phyloP scores from a whole-genome alignment of 1,139 yeast species.

The Pichia sp. region DNA sequence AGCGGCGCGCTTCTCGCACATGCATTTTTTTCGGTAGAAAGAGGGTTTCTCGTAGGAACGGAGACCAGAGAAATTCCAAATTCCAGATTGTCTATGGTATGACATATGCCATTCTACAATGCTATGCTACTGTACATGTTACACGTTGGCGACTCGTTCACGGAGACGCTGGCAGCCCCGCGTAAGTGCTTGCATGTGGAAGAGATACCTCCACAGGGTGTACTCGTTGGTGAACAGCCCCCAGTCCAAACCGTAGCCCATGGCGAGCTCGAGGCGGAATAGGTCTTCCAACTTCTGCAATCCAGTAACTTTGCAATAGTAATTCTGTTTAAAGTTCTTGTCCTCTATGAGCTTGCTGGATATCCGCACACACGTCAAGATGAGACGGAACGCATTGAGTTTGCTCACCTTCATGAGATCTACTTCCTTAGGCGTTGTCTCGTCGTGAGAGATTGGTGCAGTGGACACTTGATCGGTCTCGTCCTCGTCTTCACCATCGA shows the following conservation, averaged over 20 bases:
- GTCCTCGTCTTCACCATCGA: not conserved
- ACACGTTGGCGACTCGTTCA: no score
- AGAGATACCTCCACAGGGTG: constrained; percentile 14
- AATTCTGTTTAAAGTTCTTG: constrained; percentile 26
- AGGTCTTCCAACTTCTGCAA: constrained; percentile 25
- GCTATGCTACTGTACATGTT: no score
- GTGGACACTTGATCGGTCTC: not conserved
- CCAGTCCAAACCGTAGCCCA: constrained; percentile 27
- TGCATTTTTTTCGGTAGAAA: no score
- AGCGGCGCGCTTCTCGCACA: no score
- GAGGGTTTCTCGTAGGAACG: not conserved
- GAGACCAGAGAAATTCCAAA: no score
- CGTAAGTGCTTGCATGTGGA: constrained; percentile 8
- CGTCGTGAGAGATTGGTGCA: not conserved
- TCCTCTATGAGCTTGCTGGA: constrained; percentile 28
- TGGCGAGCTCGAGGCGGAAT: constrained; percentile 24
- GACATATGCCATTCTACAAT: no score
- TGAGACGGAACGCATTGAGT: constrained; percentile 25
- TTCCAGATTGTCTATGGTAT: no score
- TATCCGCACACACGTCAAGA: constrained; percentile 23
- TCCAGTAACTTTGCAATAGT: constrained; percentile 28
- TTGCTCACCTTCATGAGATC: constrained; percentile 13
- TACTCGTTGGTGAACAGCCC: constrained; percentile 25
- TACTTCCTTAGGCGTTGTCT: not conserved
- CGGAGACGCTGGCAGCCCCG: constrained; percentile 6